Percentiles rank a stretch among this genome's conserved stretches.
These are phyloP conservation scores for Nigrospora oryzae DNA, from an alignment of 2,329 filamentous ascomycete genomes.

Conservation along the genomic window DNA sequence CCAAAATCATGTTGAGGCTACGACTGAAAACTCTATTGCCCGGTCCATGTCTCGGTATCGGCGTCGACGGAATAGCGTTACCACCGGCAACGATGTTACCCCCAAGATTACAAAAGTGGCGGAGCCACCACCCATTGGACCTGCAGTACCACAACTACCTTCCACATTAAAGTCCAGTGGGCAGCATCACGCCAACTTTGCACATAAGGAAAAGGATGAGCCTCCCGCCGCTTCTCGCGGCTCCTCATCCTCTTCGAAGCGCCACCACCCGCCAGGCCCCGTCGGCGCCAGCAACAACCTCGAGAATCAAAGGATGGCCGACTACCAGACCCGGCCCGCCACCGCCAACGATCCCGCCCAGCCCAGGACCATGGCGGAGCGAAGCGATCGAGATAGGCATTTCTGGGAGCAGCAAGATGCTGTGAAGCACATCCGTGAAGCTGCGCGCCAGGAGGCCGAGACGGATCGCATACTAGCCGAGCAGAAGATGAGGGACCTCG, in stretches of 20 bases:
- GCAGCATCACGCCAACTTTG: constrained; percentile 5
- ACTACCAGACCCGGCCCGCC: constrained; percentile 4
- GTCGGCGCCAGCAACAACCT: constrained; percentile 8
- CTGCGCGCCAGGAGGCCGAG: constrained; percentile 35
- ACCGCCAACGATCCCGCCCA: constrained; percentile 10
- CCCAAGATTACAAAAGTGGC: constrained; percentile 11
- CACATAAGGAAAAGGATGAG: constrained; percentile 11
- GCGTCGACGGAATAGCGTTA: constrained; percentile 16
- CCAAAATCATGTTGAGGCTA: constrained; percentile 2
- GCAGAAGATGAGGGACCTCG: constrained; percentile 39
- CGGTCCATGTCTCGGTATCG: constrained; percentile 26
- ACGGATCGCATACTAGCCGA: constrained; percentile 39
- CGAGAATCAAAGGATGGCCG: constrained; percentile 8
- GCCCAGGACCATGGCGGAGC: constrained; percentile 10
- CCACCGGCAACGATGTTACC: constrained; percentile 15
- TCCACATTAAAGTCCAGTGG: constrained; percentile 8
- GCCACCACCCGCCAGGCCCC: constrained; percentile 11
- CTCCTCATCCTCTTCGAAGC: constrained; percentile 5
- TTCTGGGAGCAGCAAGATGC: constrained; percentile 13
- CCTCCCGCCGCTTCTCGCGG: constrained; percentile 3
- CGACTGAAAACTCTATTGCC: constrained; percentile 17
- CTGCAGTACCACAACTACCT: constrained; percentile 22
- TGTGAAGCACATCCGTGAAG: constrained; percentile 26
- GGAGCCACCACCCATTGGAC: constrained; percentile 1
- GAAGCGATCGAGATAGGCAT: constrained; percentile 9